Evolutionary conservation across 164 flowering plant species (phyloP), one percentile per base, ranked within the genome.

Genomic region (Tinospora cordifolia): DNA sequence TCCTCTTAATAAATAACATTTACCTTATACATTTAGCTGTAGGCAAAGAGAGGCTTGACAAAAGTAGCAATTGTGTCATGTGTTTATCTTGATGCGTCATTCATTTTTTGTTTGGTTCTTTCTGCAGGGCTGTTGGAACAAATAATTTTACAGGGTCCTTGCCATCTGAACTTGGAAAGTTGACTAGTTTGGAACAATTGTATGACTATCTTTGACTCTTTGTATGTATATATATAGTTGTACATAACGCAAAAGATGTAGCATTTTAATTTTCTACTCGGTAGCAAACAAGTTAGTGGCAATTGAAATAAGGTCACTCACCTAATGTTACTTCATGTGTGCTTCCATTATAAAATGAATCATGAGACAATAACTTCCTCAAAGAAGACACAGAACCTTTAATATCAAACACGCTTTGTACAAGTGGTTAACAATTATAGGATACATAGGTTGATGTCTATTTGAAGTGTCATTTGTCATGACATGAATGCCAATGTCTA

Each of bases 131-230:
- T 15, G 40, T 84, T 59, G 76, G 82, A 15, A 46, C 72, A 26
- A 86, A 86, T 66, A 79, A 83, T 65, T 86, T 86, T 80, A 72
- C 81, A 19, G 89, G 89, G 24, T 41, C 83, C 54, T 79, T 86
- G 21, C 89, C 89, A 66, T 69, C 78, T 19, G 83, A 83, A 72
- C 78, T 86, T 47, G 87, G 89, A 27, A 81, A 80, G 25, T 69
- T 86, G 38, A 69, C 62, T 49, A 79, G 65, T 3, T 75, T 86
- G 19, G 71, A 78, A 66, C 67, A 79, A 69, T 24, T 83, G 87
- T 84, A 76, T 73, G 87, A 63, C 10, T 13, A 24, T 21, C 40
- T n/a, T 65, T 1, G 17, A 7, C 41, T 30, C 21, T 26, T 15
- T 21, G 15, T 34, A 13, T 17, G 3, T 8, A 11, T 27, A 3